Evolutionary conservation across 139 green algal species (phyloP).

Genomic region (Limnomonas spitsbergensis): DNA sequence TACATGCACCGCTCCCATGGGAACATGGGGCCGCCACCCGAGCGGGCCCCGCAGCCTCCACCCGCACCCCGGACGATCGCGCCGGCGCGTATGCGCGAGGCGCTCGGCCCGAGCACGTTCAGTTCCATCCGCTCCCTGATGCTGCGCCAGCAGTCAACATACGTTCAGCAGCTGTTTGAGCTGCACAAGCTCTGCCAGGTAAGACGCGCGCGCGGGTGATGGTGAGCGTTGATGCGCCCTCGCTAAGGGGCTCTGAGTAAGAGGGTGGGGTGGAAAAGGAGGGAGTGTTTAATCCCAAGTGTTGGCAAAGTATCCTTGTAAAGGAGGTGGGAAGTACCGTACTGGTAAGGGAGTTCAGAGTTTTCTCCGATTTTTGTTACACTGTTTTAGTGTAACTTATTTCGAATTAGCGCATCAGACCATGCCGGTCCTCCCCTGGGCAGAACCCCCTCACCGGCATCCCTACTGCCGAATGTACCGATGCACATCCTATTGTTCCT

Average conservation of each 20-base stretch:
- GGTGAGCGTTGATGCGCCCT: neutral
- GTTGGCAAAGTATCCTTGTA: too few species aligned
- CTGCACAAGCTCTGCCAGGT: slow-evolving; percentile 38
- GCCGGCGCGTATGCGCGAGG: neutral
- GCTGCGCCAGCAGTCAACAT: slow-evolving; percentile 44
- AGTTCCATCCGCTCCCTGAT: slow-evolving; percentile 34
- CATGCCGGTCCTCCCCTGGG: neutral
- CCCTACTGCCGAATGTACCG: neutral
- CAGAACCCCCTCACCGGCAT: neutral
- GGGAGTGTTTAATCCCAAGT: neutral
- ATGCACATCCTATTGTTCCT: too few species aligned
- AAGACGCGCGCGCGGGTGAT: neutral
- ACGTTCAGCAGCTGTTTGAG: slow-evolving; percentile 49
- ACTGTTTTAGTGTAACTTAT: too few species aligned
- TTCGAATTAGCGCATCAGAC: too few species aligned
- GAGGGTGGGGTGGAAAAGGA: neutral
- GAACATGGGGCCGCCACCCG: neutral
- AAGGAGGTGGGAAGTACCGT: too few species aligned
- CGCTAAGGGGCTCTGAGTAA: neutral
- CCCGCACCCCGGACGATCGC: neutral
- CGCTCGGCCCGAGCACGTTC: slow-evolving; percentile 36
- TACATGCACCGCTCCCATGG: too few species aligned
- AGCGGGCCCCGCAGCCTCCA: neutral
- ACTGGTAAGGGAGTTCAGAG: too few species aligned
- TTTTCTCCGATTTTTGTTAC: too few species aligned